These are phyloP conservation scores for Hypoxylon trugodes DNA, from an alignment of 495 filamentous ascomycete species.

Conservation along the genomic window DNA sequence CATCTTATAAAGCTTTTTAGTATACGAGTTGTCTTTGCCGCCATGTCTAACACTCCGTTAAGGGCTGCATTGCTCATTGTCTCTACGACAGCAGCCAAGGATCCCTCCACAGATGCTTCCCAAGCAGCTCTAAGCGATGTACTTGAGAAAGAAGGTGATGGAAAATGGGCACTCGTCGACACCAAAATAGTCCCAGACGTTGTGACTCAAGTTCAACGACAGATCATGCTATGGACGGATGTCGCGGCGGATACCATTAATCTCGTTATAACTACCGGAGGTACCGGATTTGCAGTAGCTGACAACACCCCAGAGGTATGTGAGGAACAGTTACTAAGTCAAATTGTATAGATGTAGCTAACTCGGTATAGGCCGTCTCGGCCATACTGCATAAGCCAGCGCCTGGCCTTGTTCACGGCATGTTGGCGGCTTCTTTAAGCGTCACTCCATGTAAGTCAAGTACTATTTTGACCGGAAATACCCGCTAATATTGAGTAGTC, in stretches of 20 bases:
- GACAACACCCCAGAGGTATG: constrained; percentile 90
- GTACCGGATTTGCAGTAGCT: constrained; percentile 90
- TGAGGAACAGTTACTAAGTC: background rate
- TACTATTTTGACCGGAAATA: background rate
- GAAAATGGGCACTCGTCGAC: constrained; percentile 72
- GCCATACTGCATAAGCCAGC: constrained; percentile 87
- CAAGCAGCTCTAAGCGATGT: constrained; percentile 69
- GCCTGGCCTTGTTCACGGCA: constrained; percentile 89
- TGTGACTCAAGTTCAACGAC: constrained; percentile 73
- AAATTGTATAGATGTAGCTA: background rate
- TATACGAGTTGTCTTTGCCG: background rate
- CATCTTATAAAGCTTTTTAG: background rate
- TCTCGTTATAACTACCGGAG: constrained; percentile 86
- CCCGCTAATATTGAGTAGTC: constrained; percentile 59
- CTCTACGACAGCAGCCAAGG: constrained; percentile 88
- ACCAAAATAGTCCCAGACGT: constrained; percentile 85
- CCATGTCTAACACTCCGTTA: constrained; percentile 53
- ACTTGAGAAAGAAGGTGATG: constrained; percentile 68
- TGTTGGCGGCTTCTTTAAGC: constrained; percentile 84
- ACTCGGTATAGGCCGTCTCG: constrained; percentile 71
- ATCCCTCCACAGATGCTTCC: constrained; percentile 81
- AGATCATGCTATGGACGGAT: constrained; percentile 76
- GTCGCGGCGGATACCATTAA: constrained; percentile 65
- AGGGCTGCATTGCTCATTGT: constrained; percentile 83
- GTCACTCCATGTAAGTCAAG: constrained; percentile 83